Base-by-base conservation (phyloP, 345 rosid species). In the Lenwebbia sp. region DNA sequence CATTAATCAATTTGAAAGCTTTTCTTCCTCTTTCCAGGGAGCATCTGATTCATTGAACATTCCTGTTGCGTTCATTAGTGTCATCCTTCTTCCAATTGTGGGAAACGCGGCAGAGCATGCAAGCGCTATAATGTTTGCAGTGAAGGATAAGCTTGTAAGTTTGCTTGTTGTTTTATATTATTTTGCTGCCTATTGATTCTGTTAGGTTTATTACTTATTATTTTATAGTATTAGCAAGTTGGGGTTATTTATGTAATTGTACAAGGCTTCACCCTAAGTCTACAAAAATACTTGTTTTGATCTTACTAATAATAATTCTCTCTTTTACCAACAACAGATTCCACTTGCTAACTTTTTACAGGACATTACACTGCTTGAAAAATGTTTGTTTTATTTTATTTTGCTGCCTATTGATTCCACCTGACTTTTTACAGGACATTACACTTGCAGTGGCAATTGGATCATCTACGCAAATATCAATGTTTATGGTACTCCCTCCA, bases 31-130 rank as follows among this genome's bases (percentile, higher is more conserved):
- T 85, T 88, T 86, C 75, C 88, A 92, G 92, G 94, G 92, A 83
- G 91, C 94, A 82, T 89, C 93, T 14, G 88, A 40, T n/a, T 83
- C 91, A 13, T 85, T 88, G 90, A 91, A 90, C 83, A 87, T 91
- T 50, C 91, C 93, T 4, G 82, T 91, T 11, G 87, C 93, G 13
- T 92, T 92, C 88, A 91, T 90, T 50, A 92, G 94, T 30, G 93
- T 92, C 70, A 89, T 92, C 75, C 87, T 91, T 54, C 90, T 91
- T 17, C 94, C 93, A 30, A 91, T 92, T 25, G 91, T 92, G 75
- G 93, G 94, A 65, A 92, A 92, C 85, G 94, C 94, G 19, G 93
- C 94, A 83, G 93, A 92, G 86, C 94, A 92, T 87, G 92, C 93
- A 21, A 88, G 93, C 84, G 93, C 93, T 25, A 58, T 91, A 60